Evolutionary conservation across 495 filamentous ascomycete genomes (phyloP), one percentile per base, ranked within the genome.

Genomic region (Geopyxis carbonaria): DNA sequence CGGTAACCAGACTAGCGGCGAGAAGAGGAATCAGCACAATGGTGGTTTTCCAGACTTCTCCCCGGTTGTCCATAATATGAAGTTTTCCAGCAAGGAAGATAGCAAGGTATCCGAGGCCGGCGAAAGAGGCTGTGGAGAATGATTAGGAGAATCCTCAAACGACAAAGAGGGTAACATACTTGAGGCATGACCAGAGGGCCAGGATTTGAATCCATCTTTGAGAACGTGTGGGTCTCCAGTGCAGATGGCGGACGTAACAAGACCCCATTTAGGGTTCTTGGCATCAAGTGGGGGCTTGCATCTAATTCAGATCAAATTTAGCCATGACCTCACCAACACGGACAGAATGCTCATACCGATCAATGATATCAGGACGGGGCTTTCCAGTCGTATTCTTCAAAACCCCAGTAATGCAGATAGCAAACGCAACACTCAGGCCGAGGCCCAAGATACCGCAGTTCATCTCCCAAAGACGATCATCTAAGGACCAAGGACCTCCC

Each of bases 311-410:
- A n/a, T n/a, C n/a, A n/a, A n/a, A n/a, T n/a, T n/a, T n/a, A n/a
- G n/a, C n/a, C n/a, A n/a, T n/a, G n/a, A n/a, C n/a, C n/a, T n/a
- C n/a, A n/a, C n/a, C n/a, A n/a, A n/a, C n/a, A n/a, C n/a, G n/a
- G n/a, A n/a, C n/a, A n/a, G n/a, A n/a, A n/a, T n/a, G n/a, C n/a
- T 16, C 36, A 39, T 39, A 52, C 51, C 81, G 66, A 40, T 65
- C 67, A 22, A 92, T 73, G 5, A 92, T 56, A 63, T 92, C 83
- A 0, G 83, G 83, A 43, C 83, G 61, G 7, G 83, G 83, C 55
- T 89, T 91, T 25, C 83, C 83, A 45, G 78, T 82, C 2, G 80
- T 66, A 59, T 83, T 89, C 64, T 92, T 92, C 59, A 92, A 69
- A 9, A 71, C 76, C 31, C 79, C 77, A 2, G 80, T 87, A 27